Percentiles rank a stretch among this genome's conserved stretches.
phyloP scores from a whole-genome alignment of 2,329 filamentous ascomycete genomes.

The Talaromyces sp. region DNA sequence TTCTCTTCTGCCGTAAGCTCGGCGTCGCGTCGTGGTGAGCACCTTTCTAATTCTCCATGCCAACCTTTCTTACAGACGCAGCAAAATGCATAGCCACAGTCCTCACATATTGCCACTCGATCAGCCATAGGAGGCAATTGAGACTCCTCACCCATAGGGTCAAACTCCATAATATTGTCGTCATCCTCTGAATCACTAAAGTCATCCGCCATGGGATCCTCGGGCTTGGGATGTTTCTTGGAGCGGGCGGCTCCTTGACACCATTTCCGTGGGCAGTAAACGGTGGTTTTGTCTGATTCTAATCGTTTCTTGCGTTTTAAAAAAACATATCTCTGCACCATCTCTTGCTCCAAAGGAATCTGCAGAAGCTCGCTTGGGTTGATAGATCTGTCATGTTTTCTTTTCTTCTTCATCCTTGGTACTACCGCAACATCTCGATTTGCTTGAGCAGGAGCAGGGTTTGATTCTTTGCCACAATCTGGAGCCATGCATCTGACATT shows the following conservation, averaged over 20 bases:
- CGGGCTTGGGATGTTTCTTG: conserved; percentile 64
- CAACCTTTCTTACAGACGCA: conserved; percentile 68
- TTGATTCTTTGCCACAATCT: conserved; percentile 64
- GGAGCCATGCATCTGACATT: conserved; percentile 75
- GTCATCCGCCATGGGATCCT: conserved; percentile 56
- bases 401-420: conserved; percentile 44
- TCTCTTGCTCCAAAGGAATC: conserved; percentile 64
- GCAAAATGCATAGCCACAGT: conserved; percentile 88
- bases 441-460: conserved; percentile 8
- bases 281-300: conserved; percentile 82
- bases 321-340: conserved; percentile 77
- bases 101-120: conserved; percentile 76
- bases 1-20: conserved; percentile 80
- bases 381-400: conserved; percentile 63
- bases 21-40: conserved; percentile 55
- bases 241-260: conserved; percentile 83
- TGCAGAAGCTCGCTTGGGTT: conserved; percentile 79
- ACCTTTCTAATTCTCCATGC: conserved; percentile 83
- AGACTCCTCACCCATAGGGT: conserved; percentile 39
- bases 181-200: conserved; percentile 43
- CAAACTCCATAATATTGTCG: conserved; percentile 36
- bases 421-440: background rate
- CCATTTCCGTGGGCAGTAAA: conserved; percentile 89
- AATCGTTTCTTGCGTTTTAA: conserved; percentile 90
- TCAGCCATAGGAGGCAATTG: conserved; percentile 50